Base-by-base conservation (phyloP, 2,329 filamentous ascomycete genomes). In the Metarhizium brunneum region DNA sequence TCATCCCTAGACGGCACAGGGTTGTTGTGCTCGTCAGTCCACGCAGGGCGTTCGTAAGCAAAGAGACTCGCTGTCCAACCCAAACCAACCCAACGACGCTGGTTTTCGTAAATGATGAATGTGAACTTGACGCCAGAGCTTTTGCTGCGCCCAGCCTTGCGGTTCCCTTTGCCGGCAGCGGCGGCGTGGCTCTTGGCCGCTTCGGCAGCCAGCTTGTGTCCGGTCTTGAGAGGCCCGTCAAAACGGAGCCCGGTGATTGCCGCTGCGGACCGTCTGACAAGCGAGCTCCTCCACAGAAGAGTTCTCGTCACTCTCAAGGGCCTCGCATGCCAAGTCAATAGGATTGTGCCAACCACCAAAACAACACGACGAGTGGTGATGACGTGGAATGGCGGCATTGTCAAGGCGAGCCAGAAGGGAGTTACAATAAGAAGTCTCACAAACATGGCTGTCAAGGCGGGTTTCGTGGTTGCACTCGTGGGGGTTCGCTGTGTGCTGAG, bases 21-120 rank as follows among this genome's bases (percentile, higher is more conserved):
- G 59, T 96, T 96, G 55, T 95, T 82, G 68, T 96, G 91, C 71
- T 99, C 94, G 69, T 99, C 94, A 0, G 94, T 96, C 92, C 94
- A 99, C 0, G 92, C 80, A 1, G 87, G 81, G 47, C 94, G 81
- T 68, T 99, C 94, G 65, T 96, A 95, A 0, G 91, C 85, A 61
- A 99, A 90, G 58, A 99, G 76, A 43, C 86, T 95, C 2, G 87
- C 87, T 0, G 94, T 97, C 92, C 94, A 99, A 0, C 94, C 94
- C 13, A 99, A 80, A 1, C 92, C 92, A 4, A 99, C 75, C 94
- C 94, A 99, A 53, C 94, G 83, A 47, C 94, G 83, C 70, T 99
- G 94, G 64, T 99, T 99, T 69, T 99, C 94, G 65, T 92, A 97
- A 2, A 99, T 79, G 50, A 94, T 92, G 60, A 99, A 99, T 0